phyloP scores from a whole-genome alignment of 805 yeast species.

The Saccharomycodes ludwigii region DNA sequence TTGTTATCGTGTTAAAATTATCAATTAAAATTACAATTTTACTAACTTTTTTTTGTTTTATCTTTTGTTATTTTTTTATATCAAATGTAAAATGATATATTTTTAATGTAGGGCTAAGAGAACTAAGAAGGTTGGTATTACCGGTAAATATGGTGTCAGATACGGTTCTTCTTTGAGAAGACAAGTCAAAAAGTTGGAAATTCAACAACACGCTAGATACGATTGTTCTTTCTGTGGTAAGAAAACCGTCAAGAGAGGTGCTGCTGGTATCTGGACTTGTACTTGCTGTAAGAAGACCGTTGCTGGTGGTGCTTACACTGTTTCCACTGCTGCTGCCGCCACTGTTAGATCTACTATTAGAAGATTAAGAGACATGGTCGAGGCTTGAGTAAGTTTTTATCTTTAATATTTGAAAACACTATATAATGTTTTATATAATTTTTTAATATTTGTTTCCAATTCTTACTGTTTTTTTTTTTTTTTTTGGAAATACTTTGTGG shows the following conservation, averaged over 20 bases:
- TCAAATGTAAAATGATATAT: too few relatives aligned
- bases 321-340: constrained; percentile 99
- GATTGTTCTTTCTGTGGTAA: constrained; percentile 99
- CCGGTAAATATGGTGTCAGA: constrained; percentile 99
- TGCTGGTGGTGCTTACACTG: constrained; percentile 99
- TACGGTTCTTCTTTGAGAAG: constrained; percentile 99
- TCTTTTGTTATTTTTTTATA: too few relatives aligned
- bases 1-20: too few relatives aligned
- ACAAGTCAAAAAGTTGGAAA: constrained; percentile 98
- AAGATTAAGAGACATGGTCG: constrained; percentile 99
- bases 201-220: constrained; percentile 97
- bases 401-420: constrained; percentile 6
- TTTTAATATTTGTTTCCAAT: background rate
- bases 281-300: constrained; percentile 88
- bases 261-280: constrained; percentile 99
- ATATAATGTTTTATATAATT: constrained; percentile 1
- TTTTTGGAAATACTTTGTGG: background rate
- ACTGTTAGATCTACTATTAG: constrained; percentile 99
- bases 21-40: too few relatives aligned
- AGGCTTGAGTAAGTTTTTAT: constrained; percentile 57
- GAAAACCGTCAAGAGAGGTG: constrained; percentile 93
- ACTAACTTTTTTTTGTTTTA: too few relatives aligned
- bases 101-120: constrained; percentile 99
- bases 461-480: background rate
- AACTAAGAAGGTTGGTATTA: constrained; percentile 99